These are phyloP conservation scores for Schizopora paradoxa DNA, from an alignment of 1,284 basidiomycete species.

Conservation along the genomic window DNA sequence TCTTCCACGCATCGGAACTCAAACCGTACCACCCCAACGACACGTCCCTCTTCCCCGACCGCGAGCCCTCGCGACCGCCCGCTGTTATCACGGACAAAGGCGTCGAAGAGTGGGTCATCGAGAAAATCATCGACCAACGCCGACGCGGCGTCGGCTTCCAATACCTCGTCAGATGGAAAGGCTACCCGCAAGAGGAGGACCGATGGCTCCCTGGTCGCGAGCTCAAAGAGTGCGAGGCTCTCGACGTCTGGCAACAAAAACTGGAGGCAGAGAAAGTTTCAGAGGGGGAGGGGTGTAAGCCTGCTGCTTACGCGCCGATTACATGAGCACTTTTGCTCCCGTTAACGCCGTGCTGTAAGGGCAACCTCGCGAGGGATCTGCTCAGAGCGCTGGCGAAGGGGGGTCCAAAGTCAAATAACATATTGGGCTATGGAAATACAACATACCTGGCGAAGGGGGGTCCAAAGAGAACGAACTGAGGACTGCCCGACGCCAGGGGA, in stretches of 20 bases:
- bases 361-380: no score
- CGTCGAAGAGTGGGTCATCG: slow-evolving; percentile 5
- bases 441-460: no score
- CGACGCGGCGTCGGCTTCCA: slow-evolving; percentile 5
- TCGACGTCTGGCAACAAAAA: slow-evolving; percentile 23
- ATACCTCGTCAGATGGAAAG: slow-evolving; percentile 12
- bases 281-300: no score
- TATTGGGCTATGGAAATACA: no score
- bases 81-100: slow-evolving; percentile 6
- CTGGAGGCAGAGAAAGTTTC: no score
- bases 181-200: slow-evolving; percentile 20
- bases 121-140: slow-evolving; percentile 4
- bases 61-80: background rate
- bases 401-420: no score
- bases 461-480: no score
- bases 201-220: slow-evolving; percentile 19
- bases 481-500: no score
- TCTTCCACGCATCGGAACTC: slow-evolving; percentile 23
- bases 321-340: no score
- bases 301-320: no score
- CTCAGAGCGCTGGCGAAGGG: no score
- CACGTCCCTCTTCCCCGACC: background rate
- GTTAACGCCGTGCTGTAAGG: no score
- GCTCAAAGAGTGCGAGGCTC: slow-evolving; percentile 20
- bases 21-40: slow-evolving; percentile 11